Base-by-base conservation (phyloP, 2,329 filamentous ascomycete genomes). In the Aspergillus amoenus region DNA sequence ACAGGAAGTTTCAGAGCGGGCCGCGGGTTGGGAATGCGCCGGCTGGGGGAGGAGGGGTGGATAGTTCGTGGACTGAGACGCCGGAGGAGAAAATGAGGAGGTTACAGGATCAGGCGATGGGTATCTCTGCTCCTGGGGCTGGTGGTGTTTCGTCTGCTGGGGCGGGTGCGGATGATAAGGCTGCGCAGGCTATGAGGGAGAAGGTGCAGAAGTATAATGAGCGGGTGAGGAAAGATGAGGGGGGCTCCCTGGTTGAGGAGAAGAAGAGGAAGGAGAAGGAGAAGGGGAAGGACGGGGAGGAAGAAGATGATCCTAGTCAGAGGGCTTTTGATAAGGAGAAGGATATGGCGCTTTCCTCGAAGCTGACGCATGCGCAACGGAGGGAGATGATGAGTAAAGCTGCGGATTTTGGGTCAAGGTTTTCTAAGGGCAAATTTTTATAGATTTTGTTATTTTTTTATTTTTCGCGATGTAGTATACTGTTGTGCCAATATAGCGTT, bases 291-390 rank as follows among this genome's bases (percentile, higher is more conserved):
- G 30, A 45, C 4, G 27, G 27, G 17, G 84, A 86, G 61, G 85
- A 91, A 61, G 90, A 94, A 21, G 93, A 97, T 74, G 93, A 97
- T 70, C 93, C 94, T 0, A 96, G 91, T 73, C 88, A 89, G 74
- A 82, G 93, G 59, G 88, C 85, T 0, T 97, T 97, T 75, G 91
- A 97, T 76, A 83, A 87, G 61, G 91, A 97, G 73, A 97, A 97
- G 78, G 94, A 97, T 73, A 96, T 97, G 85, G 88, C 85, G 40
- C 77, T 90, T 2, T 88, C 88, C 8, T 84, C 85, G 17, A 86
- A 84, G 67, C 85, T 97, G 52, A 88, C 86, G 24, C 79, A 86
- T 63, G 82, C 87, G 37, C 87, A 96, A 78, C 85, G 88, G 64
- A 85, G 85, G 66, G 89, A 97, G 65, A 79, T 97, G 78, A 73